Conservation (phyloP, 805 yeast species). For the Teunomyces pallodes region DNA sequence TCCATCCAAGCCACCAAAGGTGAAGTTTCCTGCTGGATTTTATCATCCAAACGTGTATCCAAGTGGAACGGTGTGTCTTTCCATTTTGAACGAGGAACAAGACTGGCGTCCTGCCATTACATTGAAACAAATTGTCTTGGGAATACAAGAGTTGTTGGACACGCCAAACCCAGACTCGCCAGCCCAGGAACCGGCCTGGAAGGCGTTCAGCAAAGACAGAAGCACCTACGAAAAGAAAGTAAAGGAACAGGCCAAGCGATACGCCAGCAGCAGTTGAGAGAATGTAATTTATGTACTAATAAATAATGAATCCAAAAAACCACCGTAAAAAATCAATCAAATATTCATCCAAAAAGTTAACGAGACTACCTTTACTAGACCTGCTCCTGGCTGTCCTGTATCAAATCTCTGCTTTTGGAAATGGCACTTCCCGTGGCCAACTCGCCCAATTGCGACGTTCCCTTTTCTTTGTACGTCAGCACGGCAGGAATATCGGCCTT, state of each 20-base stretch:
- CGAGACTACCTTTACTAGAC: neutral
- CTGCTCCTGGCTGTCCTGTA: slow-evolving; percentile 32
- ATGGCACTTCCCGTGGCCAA: slow-evolving; percentile 32
- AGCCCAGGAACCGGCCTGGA: slow-evolving; percentile 97
- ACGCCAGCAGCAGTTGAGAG: slow-evolving; percentile 35
- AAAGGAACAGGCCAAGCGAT: slow-evolving; percentile 73
- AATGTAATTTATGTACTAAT: slow-evolving; percentile 3
- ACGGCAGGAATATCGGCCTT: slow-evolving; percentile 98
- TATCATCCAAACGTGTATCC: slow-evolving; percentile 98
- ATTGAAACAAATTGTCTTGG: slow-evolving; percentile 81
- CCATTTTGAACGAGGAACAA: slow-evolving; percentile 89
- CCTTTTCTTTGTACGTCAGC: slow-evolving; percentile 92
- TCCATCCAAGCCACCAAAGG: slow-evolving; percentile 96
- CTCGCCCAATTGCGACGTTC: slow-evolving; percentile 69
- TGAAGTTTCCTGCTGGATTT: slow-evolving; percentile 82
- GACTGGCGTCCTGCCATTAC: slow-evolving; percentile 99
- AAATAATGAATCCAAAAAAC: neutral
- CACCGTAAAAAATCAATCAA: too few relatives aligned
- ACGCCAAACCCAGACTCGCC: slow-evolving; percentile 94
- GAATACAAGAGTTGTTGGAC: slow-evolving; percentile 87
- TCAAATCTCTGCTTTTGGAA: slow-evolving; percentile 49
- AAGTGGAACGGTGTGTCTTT: slow-evolving; percentile 91
- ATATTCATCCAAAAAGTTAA: too few relatives aligned
- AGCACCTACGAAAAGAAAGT: slow-evolving; percentile 73
- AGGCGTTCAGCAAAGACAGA: slow-evolving; percentile 70